Base-by-base conservation (phyloP, 176 grass and related monocot genomes). In the Poa pratensis region DNA sequence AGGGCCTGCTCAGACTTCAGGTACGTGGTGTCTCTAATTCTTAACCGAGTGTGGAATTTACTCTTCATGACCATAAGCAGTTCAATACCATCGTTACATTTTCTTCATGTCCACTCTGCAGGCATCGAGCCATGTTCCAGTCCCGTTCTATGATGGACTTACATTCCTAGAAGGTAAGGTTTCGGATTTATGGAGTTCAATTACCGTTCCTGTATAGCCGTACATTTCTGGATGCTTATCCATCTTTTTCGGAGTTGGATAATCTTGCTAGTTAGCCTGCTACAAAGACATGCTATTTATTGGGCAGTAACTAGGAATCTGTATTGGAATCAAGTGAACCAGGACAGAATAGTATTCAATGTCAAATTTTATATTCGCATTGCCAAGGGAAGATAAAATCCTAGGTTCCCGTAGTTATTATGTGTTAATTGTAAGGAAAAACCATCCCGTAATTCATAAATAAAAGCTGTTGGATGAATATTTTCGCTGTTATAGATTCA, bases 1-100 rank as follows among this genome's bases (percentile, higher is more conserved):
- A 88, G 82, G 75, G 90, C 84, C 85, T 97, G 58, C 87, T 97
- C 60, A 95, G 81, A 77, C 82, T 97, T 71, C 95, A 95, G 95
- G 95, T 97, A 89, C 3, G 30, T 85, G 32, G 43, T 75, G 63
- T 83, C 61, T 57, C 27, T 61, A 64, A 52, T 82, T 16, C 28
- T 89, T 12, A 50, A 26, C 35, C 65, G 58, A 58, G 32, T 9
- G 51, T 16, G 45, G 37, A 35, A 75, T 52, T 27, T 80, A 1
- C 26, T 85, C 42, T 65, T 55, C 43, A 85, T 77, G 9, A 80
- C 22, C 83, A 53, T 82, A 46, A 52, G 24, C n/a, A 48, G 10
- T 75, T 17, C 69, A 58, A 85, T 46, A 45, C 76, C 7, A 49
- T 69, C 28, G 9, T 72, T 74, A 53, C 40, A 48, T 58, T 76